Percentiles rank a stretch among this genome's conserved stretches.
These are phyloP conservation scores for Limtongozyma cylindracea DNA, from an alignment of 805 yeast species.

Conservation along the genomic window DNA sequence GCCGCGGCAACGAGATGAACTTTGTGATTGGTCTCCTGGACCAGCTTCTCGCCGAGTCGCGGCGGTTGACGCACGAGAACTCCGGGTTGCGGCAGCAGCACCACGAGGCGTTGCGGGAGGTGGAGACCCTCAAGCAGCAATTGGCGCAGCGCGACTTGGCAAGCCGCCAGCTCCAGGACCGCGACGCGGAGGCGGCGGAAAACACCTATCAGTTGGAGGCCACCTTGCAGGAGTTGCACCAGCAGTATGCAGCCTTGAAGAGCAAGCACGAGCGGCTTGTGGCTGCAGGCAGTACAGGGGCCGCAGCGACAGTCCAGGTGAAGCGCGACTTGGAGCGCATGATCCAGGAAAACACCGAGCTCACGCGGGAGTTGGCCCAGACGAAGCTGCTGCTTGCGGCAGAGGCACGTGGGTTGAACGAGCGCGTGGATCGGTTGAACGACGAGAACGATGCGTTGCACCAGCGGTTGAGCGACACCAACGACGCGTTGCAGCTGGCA, in stretches of 20 bases:
- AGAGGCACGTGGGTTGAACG: conserved; percentile 22
- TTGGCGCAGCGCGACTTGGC: conserved; percentile 11
- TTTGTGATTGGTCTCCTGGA: conserved; percentile 57
- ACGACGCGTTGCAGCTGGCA: too few relatives aligned
- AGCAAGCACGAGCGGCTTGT: conserved; percentile 13
- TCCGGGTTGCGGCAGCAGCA: conserved; percentile 16
- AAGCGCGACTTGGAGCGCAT: conserved; percentile 24
- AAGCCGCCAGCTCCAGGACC: conserved; percentile 21
- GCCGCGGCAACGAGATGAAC: conserved; percentile 44
- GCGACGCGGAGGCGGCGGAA: too few relatives aligned
- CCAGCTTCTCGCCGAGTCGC: conserved; percentile 41
- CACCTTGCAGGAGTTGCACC: conserved; percentile 17
- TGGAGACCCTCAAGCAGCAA: too few relatives aligned
- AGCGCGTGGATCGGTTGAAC: conserved; percentile 30
- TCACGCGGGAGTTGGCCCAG: conserved; percentile 12
- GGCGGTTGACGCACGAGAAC: conserved; percentile 43
- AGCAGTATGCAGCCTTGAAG: conserved; percentile 13
- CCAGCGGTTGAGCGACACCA: conserved; percentile 6
- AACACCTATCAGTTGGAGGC: conserved; percentile 42
- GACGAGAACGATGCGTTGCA: conserved; percentile 42
- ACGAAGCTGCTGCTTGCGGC: conserved; percentile 10
- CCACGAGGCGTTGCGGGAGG: conserved; percentile 15
- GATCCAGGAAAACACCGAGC: conserved; percentile 11
- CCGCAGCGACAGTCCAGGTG: too few relatives aligned
- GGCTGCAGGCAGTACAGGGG: too few relatives aligned